Conservation (phyloP, 805 yeast species). For the Myxozyma sirexii region DNA sequence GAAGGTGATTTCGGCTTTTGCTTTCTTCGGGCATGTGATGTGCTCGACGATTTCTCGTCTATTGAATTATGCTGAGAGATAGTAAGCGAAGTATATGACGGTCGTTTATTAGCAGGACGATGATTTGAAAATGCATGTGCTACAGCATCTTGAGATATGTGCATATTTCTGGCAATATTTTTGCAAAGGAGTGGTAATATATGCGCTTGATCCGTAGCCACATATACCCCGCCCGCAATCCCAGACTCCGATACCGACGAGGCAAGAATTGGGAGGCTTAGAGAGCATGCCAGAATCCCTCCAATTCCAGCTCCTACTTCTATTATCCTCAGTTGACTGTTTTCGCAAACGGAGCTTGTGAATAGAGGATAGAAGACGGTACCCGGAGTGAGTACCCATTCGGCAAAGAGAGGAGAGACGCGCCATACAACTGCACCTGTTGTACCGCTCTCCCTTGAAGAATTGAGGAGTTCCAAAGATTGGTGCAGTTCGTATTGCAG, state of each 20-base stretch:
- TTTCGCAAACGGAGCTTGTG: conserved; percentile 25
- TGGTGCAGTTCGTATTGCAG: conserved; percentile 42
- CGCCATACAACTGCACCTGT: conserved; percentile 72
- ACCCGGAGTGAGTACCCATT: conserved; percentile 52
- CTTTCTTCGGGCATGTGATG: no score
- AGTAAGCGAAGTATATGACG: neutral
- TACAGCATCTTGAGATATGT: conserved; percentile 37
- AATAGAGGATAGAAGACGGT: conserved; percentile 22
- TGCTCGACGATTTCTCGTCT: neutral
- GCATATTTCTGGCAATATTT: conserved; percentile 51
- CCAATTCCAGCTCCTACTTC: conserved; percentile 68
- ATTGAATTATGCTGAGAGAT: neutral
- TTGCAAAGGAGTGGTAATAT: conserved; percentile 52
- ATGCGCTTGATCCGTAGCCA: conserved; percentile 63
- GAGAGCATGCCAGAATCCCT: conserved; percentile 52
- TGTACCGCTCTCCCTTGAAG: conserved; percentile 47
- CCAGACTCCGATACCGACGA: neutral
- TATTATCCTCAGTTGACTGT: conserved; percentile 41
- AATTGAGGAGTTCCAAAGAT: conserved; percentile 43
- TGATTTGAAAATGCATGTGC: neutral
- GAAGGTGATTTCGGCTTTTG: neutral
- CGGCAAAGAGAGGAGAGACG: conserved; percentile 51
- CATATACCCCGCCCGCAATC: conserved; percentile 40
- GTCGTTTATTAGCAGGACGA: neutral
- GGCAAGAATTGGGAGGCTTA: conserved; percentile 41